Evolutionary conservation across 1,284 basidiomycete species (phyloP), one percentile per base, ranked within the genome.

Genomic region (Gomphus sp.): DNA sequence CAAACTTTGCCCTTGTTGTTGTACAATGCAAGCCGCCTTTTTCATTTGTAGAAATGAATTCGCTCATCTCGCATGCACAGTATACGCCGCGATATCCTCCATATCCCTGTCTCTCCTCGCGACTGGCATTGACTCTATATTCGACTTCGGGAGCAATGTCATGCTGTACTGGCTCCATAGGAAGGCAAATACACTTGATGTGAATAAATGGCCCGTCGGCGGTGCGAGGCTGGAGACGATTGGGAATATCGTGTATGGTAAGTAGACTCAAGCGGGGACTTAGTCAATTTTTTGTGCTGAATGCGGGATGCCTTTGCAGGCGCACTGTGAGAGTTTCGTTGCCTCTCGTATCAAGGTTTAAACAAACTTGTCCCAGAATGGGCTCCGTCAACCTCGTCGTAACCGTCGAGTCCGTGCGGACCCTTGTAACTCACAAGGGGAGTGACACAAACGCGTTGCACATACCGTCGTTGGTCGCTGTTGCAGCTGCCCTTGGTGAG

Each of bases 191-290:
- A 78, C 68, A 22, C 79, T 95, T 60, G 93, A 97, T 67, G 66
- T 74, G 54, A 89, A 87, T 70, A 92, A 91, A 66, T 97, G 93
- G 92, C 93, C 93, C 7, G 89, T 93, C 12, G 89, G 93, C 55
- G 95, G 95, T 31, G 81, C 87, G n/a, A 80, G 93, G 52, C 80
- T 96, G 50, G 91, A 94, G 71, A 94, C 90, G 0, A 93, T 94
- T 62, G 93, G 93, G 43, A 95, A 96, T 67, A 87, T 95, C 62
- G 76, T 91, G 57, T 97, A 93, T 65, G 90, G 90, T 86, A 53
- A 65, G 83, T 63, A 71, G 70, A 68, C 9, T 22, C 22, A 22
- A 22, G 22, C 1, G 22, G 22, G 22, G 22, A 22, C 22, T 22
- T 22, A 22, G 22, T 22, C 22, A 22, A 12, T 16, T 60, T 63